Percentiles rank a stretch among this genome's conserved stretches.
Evolutionary conservation across 2,329 filamentous ascomycete species (phyloP).

Genomic region (Aspergillus persii): DNA sequence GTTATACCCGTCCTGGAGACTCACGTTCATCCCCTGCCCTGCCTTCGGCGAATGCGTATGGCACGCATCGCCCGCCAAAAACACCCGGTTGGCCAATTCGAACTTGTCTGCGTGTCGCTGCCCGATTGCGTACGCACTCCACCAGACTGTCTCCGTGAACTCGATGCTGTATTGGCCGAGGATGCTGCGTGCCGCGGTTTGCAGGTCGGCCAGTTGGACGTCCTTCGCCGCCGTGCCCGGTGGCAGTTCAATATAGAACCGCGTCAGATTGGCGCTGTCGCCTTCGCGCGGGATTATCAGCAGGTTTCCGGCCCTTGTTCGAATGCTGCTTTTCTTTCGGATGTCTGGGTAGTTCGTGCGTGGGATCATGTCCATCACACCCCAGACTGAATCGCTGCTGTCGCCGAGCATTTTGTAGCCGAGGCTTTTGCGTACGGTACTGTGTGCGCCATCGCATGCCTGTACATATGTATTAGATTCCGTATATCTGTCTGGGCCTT

Average conservation of each 20-base stretch:
- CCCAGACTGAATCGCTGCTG: constrained; percentile 57
- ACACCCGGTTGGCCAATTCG: constrained; percentile 63
- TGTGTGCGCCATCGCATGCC: constrained; percentile 52
- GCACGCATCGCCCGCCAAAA: constrained; percentile 68
- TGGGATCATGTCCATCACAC: constrained; percentile 55
- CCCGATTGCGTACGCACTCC: constrained; percentile 69
- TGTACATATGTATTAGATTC: constrained; percentile 7
- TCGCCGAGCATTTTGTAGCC: constrained; percentile 59
- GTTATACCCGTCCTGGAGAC: constrained; percentile 60
- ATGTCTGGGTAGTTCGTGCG: constrained; percentile 52
- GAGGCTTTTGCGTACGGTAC: constrained; percentile 38
- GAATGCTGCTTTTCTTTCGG: constrained; percentile 50
- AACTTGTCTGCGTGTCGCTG: constrained; percentile 71
- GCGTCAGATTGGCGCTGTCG: constrained; percentile 53
- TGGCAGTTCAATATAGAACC: constrained; percentile 63
- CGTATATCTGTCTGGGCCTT: not conserved
- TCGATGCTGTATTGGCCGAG: constrained; percentile 57
- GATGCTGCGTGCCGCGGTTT: constrained; percentile 52
- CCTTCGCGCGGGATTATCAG: constrained; percentile 56
- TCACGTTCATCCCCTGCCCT: constrained; percentile 58
- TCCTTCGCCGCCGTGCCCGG: constrained; percentile 49
- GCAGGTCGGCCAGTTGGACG: constrained; percentile 55
- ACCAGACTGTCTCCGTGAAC: constrained; percentile 61
- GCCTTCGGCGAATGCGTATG: constrained; percentile 69
- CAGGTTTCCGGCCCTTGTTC: constrained; percentile 46